Evolutionary conservation across 257 asterid species (phyloP), one percentile per base, ranked within the genome.

Genomic region (Marsdenia floribunda): DNA sequence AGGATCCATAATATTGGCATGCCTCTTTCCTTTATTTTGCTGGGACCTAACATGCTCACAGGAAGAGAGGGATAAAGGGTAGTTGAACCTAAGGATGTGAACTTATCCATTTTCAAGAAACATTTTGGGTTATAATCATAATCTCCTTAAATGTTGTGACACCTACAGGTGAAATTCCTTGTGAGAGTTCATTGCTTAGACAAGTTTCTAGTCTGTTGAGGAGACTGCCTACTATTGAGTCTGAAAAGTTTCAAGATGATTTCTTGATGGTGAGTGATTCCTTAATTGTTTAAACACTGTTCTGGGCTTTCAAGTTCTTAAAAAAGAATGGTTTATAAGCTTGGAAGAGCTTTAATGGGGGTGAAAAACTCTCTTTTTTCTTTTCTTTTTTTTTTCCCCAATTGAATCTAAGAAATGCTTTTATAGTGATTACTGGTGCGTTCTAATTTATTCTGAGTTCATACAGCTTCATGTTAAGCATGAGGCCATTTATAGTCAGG

Each of bases 181-280:
- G 76, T 70, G 99, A 92, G 74, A 90, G 87, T 80, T 88, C 98
- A 58, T 83, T 94, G 81, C 83, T 91, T 69, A 90, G 97, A 77
- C 97, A 93, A 83, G 98, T 93, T 71, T 91, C 97, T 66, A 93
- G 98, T 82, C 96, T 93, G 68, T 76, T 93, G 85, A 87, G 97
- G 83, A 89, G 98, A 86, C 86, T 91, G 80, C 98, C 98, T 29
- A 92, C 97, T 75, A 91, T 89, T 22, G 97, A 93, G 68, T 93
- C 97, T 38, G 89, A 87, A 59, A 91, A 89, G 81, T 93, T 93
- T 78, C 92, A 85, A 81, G 97, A 93, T 73, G 97, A 93, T 84
- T 93, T 93, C 88, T 82, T 90, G 88, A 91, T 93, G 97, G 98
- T 93, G 70, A 86, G 96, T 82, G 76, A 68, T 79, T 72, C 7